These are phyloP conservation scores for Glycine latifolia DNA, from an alignment of 306 rosid genomes.

Conservation along the genomic window DNA sequence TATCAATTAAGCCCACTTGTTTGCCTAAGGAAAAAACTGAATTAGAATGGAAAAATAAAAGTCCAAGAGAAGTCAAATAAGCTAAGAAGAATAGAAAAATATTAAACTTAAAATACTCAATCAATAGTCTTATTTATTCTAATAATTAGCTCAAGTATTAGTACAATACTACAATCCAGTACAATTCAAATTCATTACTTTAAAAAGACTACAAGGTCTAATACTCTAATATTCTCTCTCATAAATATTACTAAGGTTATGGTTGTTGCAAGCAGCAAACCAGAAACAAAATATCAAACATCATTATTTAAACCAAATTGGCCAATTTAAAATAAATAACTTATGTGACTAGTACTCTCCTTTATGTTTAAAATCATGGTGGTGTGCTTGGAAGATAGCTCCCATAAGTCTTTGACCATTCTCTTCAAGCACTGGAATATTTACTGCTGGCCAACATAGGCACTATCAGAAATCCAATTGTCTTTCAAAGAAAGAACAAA, in stretches of 20 bases:
- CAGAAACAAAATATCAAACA: neutral
- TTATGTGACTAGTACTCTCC: neutral
- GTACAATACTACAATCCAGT: neutral
- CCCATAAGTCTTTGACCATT: neutral
- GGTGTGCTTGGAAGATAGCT: neutral
- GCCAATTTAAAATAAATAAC: neutral
- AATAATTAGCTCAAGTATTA: neutral
- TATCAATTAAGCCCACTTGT: too few species aligned
- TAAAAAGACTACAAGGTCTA: neutral
- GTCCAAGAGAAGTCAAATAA: too few species aligned
- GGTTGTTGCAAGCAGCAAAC: neutral
- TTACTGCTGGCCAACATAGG: neutral
- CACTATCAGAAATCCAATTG: neutral
- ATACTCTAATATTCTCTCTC: neutral
- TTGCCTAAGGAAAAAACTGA: too few species aligned
- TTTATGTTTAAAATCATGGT: neutral
- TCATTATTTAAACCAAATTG: neutral
- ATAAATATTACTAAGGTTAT: neutral
- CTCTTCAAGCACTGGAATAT: neutral
- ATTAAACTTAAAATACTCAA: too few species aligned
- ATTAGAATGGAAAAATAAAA: too few species aligned
- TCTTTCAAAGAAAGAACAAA: neutral
- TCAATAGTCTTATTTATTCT: neutral
- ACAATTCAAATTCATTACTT: neutral
- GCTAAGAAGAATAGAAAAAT: too few species aligned